phyloP scores from a whole-genome alignment of 768 basidiomycete genomes.

The Suillus lakei region DNA sequence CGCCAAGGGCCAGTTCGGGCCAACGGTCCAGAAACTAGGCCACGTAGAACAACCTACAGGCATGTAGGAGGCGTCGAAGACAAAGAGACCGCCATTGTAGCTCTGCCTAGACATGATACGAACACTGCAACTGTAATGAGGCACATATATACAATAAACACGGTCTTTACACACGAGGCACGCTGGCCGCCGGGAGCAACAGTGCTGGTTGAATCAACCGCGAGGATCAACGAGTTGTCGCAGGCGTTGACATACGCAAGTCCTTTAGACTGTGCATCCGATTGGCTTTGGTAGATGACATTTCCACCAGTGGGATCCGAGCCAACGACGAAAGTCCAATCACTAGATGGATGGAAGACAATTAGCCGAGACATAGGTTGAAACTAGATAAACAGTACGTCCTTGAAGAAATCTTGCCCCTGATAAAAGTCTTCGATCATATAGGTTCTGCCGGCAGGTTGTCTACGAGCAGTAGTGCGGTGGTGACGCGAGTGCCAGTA shows the following conservation, averaged over 20 bases:
- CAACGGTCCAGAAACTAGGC: conserved; percentile 64
- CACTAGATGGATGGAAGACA: conserved; percentile 39
- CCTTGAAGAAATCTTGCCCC: conserved; percentile 68
- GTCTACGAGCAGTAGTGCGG: conserved; percentile 22
- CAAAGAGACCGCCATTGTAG: conserved; percentile 69
- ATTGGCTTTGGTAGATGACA: conserved; percentile 60
- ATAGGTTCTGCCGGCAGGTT: conserved; percentile 35
- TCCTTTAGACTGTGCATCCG: conserved; percentile 51
- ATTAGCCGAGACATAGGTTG: conserved; percentile 1
- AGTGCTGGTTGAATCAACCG: conserved; percentile 60
- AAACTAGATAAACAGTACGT: conserved; percentile 21
- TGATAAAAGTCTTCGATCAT: conserved; percentile 43
- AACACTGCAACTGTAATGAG: conserved; percentile 46
- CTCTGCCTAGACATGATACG: conserved; percentile 67
- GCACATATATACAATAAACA: neutral
- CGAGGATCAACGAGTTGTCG: conserved; percentile 60
- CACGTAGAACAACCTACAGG: conserved; percentile 69
- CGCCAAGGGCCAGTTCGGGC: conserved; percentile 53
- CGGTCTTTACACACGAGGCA: conserved; percentile 44
- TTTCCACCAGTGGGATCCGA: conserved; percentile 74
- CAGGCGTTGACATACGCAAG: conserved; percentile 63
- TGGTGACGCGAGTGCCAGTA: conserved; percentile 32
- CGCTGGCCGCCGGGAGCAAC: conserved; percentile 58
- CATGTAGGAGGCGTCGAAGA: conserved; percentile 73
- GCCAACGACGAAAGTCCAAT: conserved; percentile 68